Conservation (phyloP, 1,284 basidiomycete species). For the Fistulina hepatica region DNA sequence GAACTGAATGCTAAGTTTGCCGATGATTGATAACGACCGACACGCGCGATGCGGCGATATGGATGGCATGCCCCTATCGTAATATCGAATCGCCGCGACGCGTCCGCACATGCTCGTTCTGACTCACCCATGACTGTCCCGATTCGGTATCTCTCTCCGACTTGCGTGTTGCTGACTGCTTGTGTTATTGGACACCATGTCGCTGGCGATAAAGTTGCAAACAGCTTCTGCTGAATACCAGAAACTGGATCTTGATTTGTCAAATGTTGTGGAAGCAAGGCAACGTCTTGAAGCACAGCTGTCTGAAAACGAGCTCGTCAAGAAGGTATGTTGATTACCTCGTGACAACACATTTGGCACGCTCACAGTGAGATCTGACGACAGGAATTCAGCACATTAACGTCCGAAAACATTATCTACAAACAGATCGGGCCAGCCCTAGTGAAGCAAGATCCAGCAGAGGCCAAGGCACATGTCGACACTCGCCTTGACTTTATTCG, state of each 20-base stretch:
- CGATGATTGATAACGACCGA: no score
- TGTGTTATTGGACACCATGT: constrained; percentile 21
- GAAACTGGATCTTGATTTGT: constrained; percentile 67
- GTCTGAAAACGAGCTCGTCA: constrained; percentile 86
- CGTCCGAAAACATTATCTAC: constrained; percentile 74
- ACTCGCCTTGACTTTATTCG: constrained; percentile 88
- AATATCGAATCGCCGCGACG: no score
- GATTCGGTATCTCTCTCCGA: no score
- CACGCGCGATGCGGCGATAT: no score
- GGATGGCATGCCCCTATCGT: no score
- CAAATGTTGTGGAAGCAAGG: constrained; percentile 62
- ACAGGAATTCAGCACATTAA: constrained; percentile 78
- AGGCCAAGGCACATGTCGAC: constrained; percentile 85
- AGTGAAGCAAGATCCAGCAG: constrained; percentile 80
- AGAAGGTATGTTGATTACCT: constrained; percentile 51
- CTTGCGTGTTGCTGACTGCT: constrained; percentile 1
- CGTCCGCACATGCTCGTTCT: no score
- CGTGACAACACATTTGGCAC: constrained; percentile 1
- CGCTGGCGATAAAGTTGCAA: constrained; percentile 44
- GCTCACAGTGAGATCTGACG: background rate
- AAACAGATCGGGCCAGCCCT: constrained; percentile 91
- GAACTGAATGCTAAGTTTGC: no score
- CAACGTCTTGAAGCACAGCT: constrained; percentile 83
- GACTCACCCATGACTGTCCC: no score
- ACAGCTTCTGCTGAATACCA: constrained; percentile 63